phyloP scores from a whole-genome alignment of 768 basidiomycete species.

The Lactifluus pinguis region DNA sequence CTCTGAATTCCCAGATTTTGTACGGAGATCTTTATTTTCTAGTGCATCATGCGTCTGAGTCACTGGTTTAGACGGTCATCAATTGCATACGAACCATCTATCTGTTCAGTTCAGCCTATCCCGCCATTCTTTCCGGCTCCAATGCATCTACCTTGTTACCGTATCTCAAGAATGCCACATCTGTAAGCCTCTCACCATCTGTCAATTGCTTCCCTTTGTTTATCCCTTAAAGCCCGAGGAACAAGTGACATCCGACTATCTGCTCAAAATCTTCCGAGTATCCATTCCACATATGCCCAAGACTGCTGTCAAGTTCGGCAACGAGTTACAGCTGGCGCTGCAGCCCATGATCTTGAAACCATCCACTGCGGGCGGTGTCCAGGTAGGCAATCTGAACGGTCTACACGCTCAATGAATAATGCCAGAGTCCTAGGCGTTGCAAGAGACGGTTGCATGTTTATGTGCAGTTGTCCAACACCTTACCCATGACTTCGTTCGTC shows the following conservation, averaged over 20 bases:
- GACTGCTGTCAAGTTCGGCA: constrained; percentile 80
- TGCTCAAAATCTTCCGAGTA: constrained; percentile 81
- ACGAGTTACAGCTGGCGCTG: constrained; percentile 70
- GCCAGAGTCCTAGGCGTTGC: constrained; percentile 50
- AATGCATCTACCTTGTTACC: constrained; percentile 84
- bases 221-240: constrained; percentile 60
- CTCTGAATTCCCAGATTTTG: constrained; percentile 67
- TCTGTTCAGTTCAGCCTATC: constrained; percentile 74
- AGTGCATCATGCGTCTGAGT: not conserved
- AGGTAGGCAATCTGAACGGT: constrained; percentile 34
- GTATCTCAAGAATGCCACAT: constrained; percentile 76
- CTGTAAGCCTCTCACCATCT: constrained; percentile 38
- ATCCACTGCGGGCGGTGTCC: constrained; percentile 52
- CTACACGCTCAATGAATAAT: not conserved
- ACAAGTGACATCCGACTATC: constrained; percentile 70
- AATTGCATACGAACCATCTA: constrained; percentile 83
- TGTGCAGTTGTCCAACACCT: constrained; percentile 77
- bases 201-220: not conserved
- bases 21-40: constrained; percentile 30
- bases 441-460: constrained; percentile 90
- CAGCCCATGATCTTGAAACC: constrained; percentile 92
- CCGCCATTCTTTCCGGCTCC: constrained; percentile 70
- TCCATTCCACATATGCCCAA: constrained; percentile 85
- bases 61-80: constrained; percentile 51
- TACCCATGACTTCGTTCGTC: constrained; percentile 74